Evolutionary conservation across 1,284 basidiomycete species (phyloP).

Genomic region (Microbotryum intermedium): DNA sequence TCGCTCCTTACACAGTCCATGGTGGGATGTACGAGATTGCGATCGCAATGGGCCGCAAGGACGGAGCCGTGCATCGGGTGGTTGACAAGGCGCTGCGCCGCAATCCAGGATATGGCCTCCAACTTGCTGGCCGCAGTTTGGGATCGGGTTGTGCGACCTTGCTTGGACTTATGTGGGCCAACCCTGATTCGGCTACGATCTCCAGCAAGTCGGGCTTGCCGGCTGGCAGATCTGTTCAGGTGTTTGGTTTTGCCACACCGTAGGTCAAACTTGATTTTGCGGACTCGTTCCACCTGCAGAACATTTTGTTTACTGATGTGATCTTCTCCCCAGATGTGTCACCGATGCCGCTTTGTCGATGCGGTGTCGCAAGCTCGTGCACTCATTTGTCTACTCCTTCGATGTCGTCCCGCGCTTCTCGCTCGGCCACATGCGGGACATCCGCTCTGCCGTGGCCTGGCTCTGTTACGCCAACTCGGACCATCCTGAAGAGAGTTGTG

Average conservation of each 20-base stretch:
- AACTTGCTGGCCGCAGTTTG: constrained; percentile 63
- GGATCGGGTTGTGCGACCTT: constrained; percentile 75
- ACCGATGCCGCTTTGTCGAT: constrained; percentile 51
- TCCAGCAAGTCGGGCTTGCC: constrained; percentile 50
- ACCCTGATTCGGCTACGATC: constrained; percentile 63
- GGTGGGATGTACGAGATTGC: constrained; percentile 73
- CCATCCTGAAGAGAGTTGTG: constrained; percentile 30
- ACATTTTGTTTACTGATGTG: too few relatives aligned
- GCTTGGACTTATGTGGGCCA: constrained; percentile 75
- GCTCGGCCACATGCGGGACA: constrained; percentile 61
- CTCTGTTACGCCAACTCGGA: constrained; percentile 57
- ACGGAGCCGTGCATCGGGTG: constrained; percentile 65
- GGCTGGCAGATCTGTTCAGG: constrained; percentile 55
- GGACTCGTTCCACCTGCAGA: too few relatives aligned
- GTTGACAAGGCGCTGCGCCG: constrained; percentile 58
- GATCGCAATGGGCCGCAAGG: constrained; percentile 61
- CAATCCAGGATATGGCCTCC: constrained; percentile 58
- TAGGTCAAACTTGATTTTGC: constrained; percentile 42
- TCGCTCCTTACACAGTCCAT: constrained; percentile 50
- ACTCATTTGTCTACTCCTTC: constrained; percentile 69
- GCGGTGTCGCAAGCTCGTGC: constrained; percentile 48
- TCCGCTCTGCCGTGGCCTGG: constrained; percentile 65
- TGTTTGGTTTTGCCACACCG: constrained; percentile 73
- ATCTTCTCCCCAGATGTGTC: constrained; percentile 46
- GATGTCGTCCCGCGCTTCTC: constrained; percentile 71